Base-by-base conservation (phyloP, 129 eudicot genomes). In the Centrapalus pauciflorus region DNA sequence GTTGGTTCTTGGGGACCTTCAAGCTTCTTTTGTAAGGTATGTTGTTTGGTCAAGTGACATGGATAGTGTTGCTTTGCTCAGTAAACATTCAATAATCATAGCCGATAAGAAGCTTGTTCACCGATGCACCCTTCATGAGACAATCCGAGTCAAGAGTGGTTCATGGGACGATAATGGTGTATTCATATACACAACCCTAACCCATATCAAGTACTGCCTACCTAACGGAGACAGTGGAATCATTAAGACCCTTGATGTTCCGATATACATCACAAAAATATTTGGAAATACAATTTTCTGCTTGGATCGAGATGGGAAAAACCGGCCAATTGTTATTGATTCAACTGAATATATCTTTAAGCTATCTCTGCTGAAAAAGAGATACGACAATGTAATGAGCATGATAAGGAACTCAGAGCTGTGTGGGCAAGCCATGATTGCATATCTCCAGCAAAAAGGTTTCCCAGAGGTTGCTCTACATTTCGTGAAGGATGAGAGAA, bases 401-500 rank as follows among this genome's bases (percentile, higher is more conserved):
- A 87, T 87, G 95, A 87, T 87, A 43, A 81, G 78, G 33, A 87
- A 83, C 64, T 87, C 95, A 10, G 89, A 87, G 68, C 83, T 87
- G 3, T 87, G 95, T 52, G 95, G 95, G 52, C 95, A 87, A 75
- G 95, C 95, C 33, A 83, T 87, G 95, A 87, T 87, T 68, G 89
- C 95, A 0, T 87, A 86, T 59, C 70, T 87, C 28, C 95, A 87
- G 82, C 95, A 87, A 77, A 87, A 87, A 63, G 95, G 95, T 29
- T 87, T 87, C 55, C 95, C 95, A 10, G 89, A 87, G 37, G 94
- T 86, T 58, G 94, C 94, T 21, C 86, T 86, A 27, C 87, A 86
- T 77, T 86, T 86, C 28, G 94, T 86, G 73, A 86, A 83, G 64
- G 94, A 86, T 59, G 94, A 86, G 58, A 66, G 82, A 25, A 83